A percentile compares a stretch with the other conserved stretches of the same genome.
phyloP scores from a whole-genome alignment of 805 yeast species.

The Komagataella ulmi region DNA sequence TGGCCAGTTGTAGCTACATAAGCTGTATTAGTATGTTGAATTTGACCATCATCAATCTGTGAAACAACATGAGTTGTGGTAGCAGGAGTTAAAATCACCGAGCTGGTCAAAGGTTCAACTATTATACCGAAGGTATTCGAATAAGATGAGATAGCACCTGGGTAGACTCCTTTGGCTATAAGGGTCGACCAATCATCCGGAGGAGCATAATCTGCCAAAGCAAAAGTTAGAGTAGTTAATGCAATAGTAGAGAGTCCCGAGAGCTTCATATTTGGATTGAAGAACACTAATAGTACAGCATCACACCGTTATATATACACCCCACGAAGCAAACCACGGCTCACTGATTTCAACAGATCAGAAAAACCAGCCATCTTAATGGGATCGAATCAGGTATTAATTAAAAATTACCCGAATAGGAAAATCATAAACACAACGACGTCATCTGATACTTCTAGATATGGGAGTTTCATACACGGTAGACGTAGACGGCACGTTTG shows the following conservation, averaged over 20 bases:
- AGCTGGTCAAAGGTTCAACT: conserved; percentile 33
- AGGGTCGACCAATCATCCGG: conserved; percentile 54
- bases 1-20: conserved; percentile 5
- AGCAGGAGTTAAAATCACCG: conserved; percentile 14
- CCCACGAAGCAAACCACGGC: background rate
- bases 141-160: conserved; percentile 45
- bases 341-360: background rate
- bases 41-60: conserved; percentile 38
- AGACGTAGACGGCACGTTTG: background rate
- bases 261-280: background rate
- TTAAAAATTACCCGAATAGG: conserved; percentile 2
- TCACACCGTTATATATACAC: background rate
- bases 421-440: conserved; percentile 2
- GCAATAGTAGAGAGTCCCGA: background rate
- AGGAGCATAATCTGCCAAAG: conserved; percentile 39
- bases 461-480: background rate
- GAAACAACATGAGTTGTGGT: conserved; percentile 23
- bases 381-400: background rate
- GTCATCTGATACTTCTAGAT: background rate
- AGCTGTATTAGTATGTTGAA: conserved; percentile 8
- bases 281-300: background rate
- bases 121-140: conserved; percentile 54
- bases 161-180: conserved; percentile 40
- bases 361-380: background rate
- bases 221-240: conserved; percentile 17